Percentiles rank a stretch among this genome's conserved stretches.
phyloP scores from a whole-genome alignment of 2,329 filamentous ascomycete species.

The Hymenoscyphus albidus region DNA sequence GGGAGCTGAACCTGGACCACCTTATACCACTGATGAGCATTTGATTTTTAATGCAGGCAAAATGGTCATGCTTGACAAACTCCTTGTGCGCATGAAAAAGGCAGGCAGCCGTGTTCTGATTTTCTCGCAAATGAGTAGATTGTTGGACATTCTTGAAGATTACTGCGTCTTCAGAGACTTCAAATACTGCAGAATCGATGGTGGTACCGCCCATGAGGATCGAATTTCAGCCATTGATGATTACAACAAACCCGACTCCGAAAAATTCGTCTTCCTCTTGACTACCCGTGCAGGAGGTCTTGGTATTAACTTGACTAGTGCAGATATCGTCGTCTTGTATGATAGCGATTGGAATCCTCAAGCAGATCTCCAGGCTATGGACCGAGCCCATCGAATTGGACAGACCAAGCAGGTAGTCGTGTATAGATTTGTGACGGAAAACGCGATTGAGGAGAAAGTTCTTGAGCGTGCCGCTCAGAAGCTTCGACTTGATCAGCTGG shows the following conservation, averaged over 20 bases:
- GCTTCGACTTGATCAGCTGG: slow-evolving; percentile 89
- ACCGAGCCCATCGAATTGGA: slow-evolving; percentile 95
- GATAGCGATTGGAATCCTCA: slow-evolving; percentile 99
- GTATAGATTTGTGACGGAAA: slow-evolving; percentile 95
- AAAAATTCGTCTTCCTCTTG: slow-evolving; percentile 94
- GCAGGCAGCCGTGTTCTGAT: slow-evolving; percentile 96
- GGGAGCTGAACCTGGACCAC: slow-evolving; percentile 91
- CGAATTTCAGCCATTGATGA: slow-evolving; percentile 97
- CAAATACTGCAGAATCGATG: slow-evolving; percentile 96
- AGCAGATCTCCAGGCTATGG: slow-evolving; percentile 97
- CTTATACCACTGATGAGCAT: slow-evolving; percentile 97
- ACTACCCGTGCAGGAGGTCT: slow-evolving; percentile 94
- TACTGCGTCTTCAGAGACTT: slow-evolving; percentile 95
- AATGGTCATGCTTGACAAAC: slow-evolving; percentile 94
- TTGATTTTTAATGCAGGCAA: slow-evolving; percentile 90
- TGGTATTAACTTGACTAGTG: slow-evolving; percentile 92
- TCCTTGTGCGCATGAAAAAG: slow-evolving; percentile 75
- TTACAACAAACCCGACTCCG: slow-evolving; percentile 92
- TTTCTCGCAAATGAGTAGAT: slow-evolving; percentile 98
- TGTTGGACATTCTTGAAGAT: slow-evolving; percentile 94
- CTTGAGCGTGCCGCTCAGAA: slow-evolving; percentile 95
- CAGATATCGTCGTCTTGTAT: slow-evolving; percentile 93
- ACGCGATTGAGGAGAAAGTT: slow-evolving; percentile 98
- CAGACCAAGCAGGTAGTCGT: slow-evolving; percentile 98
- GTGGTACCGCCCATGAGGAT: slow-evolving; percentile 93